Base-by-base conservation (phyloP, 257 asterid genomes). In the Lycium barbarum region DNA sequence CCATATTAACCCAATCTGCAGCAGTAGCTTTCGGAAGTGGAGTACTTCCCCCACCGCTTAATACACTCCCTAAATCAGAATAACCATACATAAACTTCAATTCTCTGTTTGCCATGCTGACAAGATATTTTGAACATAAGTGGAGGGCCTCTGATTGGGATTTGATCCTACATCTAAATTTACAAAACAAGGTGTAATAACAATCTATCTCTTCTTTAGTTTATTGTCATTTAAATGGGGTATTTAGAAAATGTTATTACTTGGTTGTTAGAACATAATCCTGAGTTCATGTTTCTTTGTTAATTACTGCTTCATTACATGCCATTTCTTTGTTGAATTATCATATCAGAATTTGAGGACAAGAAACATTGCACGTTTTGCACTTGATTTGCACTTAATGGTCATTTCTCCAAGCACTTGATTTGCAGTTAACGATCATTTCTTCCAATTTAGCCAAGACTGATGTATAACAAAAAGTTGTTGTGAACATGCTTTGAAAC, bases 31-130 rank as follows among this genome's bases (percentile, higher is more conserved):
- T 88, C 33, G 90, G 94, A 85, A 45, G 93, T n/a, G 98, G 98
- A n/a, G 88, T 78, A 85, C 98, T 95, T 82, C 98, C 98, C 61
- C 98, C 98, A 33, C 98, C 97, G 79, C 98, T 95, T 84, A 95
- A 86, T 70, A 95, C 73, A 84, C 98, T 93, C 83, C 98, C 98
- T 95, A 83, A 89, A 91, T 62, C 73, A 81, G 83, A 79, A 45
- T 18, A 83, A 81, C 26, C 12, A 63, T 18, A 49, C 35, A 55
- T 68, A 53, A 84, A 51, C 55, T 83, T 83, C 67, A 83, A 72
- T 51, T 65, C 53, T 49, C 81, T 49, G 62, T 49, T 49, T 49
- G 62, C 40, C 45, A 33, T 12, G 45, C 62, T n/a, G 1, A 74
- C 81, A 7, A 7, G 22, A 74, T 22, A 74, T 22, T 51, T 49